A percentile compares a stretch with the other conserved stretches of the same genome.
These are phyloP conservation scores for Rosellinia necatrix DNA, from an alignment of 2,329 filamentous ascomycete species.

Conservation along the genomic window DNA sequence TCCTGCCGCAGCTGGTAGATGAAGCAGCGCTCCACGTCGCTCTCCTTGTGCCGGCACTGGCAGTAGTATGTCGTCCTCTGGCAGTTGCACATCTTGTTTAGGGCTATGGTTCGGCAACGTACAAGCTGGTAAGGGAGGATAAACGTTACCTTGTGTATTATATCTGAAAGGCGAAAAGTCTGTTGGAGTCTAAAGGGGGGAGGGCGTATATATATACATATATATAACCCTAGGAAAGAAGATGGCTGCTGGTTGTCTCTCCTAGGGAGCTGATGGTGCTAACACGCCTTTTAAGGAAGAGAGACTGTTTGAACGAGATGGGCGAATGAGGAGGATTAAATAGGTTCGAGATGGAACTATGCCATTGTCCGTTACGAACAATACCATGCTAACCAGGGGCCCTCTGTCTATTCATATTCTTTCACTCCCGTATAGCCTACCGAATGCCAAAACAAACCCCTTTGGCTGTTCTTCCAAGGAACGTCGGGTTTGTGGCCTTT, in stretches of 20 bases:
- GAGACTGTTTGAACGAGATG: not conserved
- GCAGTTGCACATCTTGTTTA: conserved; percentile 32
- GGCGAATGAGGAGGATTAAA: not conserved
- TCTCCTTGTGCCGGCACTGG: conserved; percentile 35
- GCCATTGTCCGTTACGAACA: conserved; percentile 8
- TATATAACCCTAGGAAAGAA: conserved; percentile 2
- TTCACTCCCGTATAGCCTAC: not conserved
- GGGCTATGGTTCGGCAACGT: too few species aligned
- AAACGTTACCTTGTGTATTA: too few species aligned
- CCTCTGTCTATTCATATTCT: not conserved
- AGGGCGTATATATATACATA: not conserved
- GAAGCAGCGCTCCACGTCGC: conserved; percentile 26
- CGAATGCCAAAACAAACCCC: not conserved
- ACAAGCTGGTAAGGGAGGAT: not conserved
- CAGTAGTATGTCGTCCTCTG: conserved; percentile 26
- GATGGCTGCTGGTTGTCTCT: conserved; percentile 1
- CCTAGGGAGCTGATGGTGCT: conserved; percentile 3
- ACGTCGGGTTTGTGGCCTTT: not conserved
- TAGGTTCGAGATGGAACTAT: conserved; percentile 5
- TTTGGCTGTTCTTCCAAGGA: not conserved
- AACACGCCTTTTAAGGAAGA: not conserved
- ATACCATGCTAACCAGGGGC: not conserved
- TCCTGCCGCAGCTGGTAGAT: conserved; percentile 24
- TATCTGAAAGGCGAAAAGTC: too few species aligned
- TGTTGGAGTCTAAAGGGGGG: too few species aligned